Base-by-base conservation (phyloP, 2,329 filamentous ascomycete species). In the Botrytis aclada region DNA sequence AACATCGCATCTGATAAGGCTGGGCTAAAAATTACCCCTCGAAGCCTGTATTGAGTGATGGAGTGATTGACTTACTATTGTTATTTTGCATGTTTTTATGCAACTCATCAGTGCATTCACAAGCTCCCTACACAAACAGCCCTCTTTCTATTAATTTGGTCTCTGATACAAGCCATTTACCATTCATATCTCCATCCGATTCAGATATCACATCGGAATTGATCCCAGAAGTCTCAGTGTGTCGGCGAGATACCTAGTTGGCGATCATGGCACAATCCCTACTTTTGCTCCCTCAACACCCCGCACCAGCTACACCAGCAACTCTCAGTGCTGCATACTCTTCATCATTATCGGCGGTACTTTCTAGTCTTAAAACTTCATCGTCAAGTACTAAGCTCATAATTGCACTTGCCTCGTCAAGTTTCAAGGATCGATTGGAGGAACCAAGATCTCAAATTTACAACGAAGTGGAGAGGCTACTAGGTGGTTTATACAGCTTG, bases 401-500 rank as follows among this genome's bases (percentile, higher is more conserved):
- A 47, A 81, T 97, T 54, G 86, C 88, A 3, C 87, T 88, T 65
- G 88, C 90, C 3, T 84, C 91, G 69, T 85, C 94, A 20, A 83
- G 85, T 64, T 86, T 87, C 32, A 82, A 83, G 45, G 83, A 84
- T 37, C 82, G 83, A 34, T 82, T 83, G 43, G 84, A 87, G 63
- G 86, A 87, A 77, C 84, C 86, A 37, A 83, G 88, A 63, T 84
- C 88, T 29, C 63, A 78, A 39, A 72, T 80, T n/a, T 97, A 94
- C 87, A 80, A 85, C 47, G 83, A 86, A n/a, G 87, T 90, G 0
- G 94, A 97, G 81, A 85, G 87, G n/a, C 85, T 95, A 8, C 83
- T 98, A 34, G 92, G 92, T 4, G 88, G 88, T 39, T 80, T 97
- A 37, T 98, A 98, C 85, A 90, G 90, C 78, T 86, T 98, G 67